Evolutionary conservation across 257 asterid species (phyloP).

Genomic region (Henckelia pumila): DNA sequence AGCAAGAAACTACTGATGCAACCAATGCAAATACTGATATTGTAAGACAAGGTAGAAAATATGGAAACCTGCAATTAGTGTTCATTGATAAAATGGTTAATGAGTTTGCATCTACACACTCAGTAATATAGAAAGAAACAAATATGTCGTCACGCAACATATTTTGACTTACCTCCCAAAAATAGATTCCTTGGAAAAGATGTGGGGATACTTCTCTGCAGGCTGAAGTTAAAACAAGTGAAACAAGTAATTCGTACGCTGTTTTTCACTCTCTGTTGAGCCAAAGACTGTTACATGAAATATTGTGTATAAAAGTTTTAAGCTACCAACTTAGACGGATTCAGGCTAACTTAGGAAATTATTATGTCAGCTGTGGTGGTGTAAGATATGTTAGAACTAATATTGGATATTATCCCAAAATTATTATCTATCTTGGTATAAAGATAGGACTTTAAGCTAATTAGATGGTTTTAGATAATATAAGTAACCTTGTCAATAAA

Average conservation of each 20-base stretch:
- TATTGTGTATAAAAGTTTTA: not conserved
- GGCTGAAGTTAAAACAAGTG: slow-evolving; percentile 44
- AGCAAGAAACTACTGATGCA: slow-evolving; percentile 46
- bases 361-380: not conserved
- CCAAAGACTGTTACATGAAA: slow-evolving; percentile 13
- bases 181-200: slow-evolving; percentile 55
- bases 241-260: slow-evolving; percentile 3
- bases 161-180: slow-evolving; percentile 57
- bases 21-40: slow-evolving; percentile 63
- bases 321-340: slow-evolving; percentile 1
- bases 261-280: not conserved
- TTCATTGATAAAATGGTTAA: not conserved
- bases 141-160: not conserved
- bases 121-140: not conserved
- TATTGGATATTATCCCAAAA: not conserved
- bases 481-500: not conserved
- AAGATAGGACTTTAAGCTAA: not conserved
- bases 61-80: slow-evolving; percentile 62
- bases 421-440: not conserved
- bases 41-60: slow-evolving; percentile 73
- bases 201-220: slow-evolving; percentile 76
- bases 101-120: slow-evolving; percentile 1
- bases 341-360: not conserved
- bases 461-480: no score
- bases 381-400: not conserved